These are phyloP conservation scores for Chenopodium suecicum DNA, from an alignment of 148 eudicot genomes.

Conservation along the genomic window DNA sequence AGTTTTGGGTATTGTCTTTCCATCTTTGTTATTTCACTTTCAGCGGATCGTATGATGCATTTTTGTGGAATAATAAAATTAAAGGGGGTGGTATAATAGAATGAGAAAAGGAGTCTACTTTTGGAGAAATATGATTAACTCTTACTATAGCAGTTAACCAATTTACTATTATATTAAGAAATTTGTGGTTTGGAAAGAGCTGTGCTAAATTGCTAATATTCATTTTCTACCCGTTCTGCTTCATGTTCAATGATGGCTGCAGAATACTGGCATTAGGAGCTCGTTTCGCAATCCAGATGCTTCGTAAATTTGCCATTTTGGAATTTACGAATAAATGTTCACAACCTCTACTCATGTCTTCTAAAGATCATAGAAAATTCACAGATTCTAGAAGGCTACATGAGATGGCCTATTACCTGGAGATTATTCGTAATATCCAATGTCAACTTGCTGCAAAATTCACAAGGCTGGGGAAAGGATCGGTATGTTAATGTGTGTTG, in stretches of 20 bases:
- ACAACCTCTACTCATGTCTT: conserved; percentile 33
- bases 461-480: conserved; percentile 57
- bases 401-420: conserved; percentile 78
- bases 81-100: neutral
- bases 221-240: conserved; percentile 6
- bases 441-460: conserved; percentile 57
- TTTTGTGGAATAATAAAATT: neutral
- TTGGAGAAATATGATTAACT: neutral
- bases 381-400: conserved; percentile 48
- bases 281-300: conserved; percentile 65
- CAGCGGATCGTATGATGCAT: neutral
- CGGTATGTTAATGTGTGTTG: conserved; percentile 41
- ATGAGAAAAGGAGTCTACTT: neutral
- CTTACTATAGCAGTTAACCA: too few species aligned
- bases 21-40: neutral
- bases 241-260: conserved; percentile 37
- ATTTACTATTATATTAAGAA: neutral
- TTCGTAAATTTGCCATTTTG: conserved; percentile 65
- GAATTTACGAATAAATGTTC: conserved; percentile 45
- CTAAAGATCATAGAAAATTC: conserved; percentile 32
- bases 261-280: conserved; percentile 81
- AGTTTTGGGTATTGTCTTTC: neutral
- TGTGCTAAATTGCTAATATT: too few species aligned
- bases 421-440: conserved; percentile 72
- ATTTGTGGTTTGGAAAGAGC: neutral